Conservation (phyloP, 257 asterid genomes). For the Lycium ferocissimum region DNA sequence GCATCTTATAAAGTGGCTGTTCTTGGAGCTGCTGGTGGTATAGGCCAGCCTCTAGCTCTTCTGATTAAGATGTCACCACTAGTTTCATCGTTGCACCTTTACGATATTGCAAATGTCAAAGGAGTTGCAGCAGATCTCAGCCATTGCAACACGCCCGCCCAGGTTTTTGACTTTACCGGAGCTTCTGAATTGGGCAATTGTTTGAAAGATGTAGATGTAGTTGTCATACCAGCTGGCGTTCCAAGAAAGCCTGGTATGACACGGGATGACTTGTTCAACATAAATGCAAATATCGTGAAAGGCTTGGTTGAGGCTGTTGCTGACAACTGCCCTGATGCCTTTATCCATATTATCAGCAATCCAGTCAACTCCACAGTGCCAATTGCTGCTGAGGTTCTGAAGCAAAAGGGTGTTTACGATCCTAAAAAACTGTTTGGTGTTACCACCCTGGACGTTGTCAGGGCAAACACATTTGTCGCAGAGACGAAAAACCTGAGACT, state of each 20-base stretch:
- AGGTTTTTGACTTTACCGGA: constrained; percentile 38
- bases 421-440: constrained; percentile 40
- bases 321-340: constrained; percentile 38
- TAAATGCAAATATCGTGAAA: constrained; percentile 38
- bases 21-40: constrained; percentile 39
- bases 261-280: constrained; percentile 35
- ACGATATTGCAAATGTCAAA: constrained; percentile 39
- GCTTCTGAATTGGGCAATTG: constrained; percentile 36
- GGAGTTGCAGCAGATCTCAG: constrained; percentile 40
- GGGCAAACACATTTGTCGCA: constrained; percentile 28
- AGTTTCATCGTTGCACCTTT: constrained; percentile 32
- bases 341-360: constrained; percentile 36
- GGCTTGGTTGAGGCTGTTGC: constrained; percentile 38
- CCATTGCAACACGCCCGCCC: constrained; percentile 38
- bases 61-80: constrained; percentile 40
- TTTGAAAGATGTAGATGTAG: constrained; percentile 33
- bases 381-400: constrained; percentile 36
- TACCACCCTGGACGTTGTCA: constrained; percentile 37
- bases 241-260: constrained; percentile 39
- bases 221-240: constrained; percentile 40
- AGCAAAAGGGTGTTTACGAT: constrained; percentile 36
- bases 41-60: constrained; percentile 38
- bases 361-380: constrained; percentile 40
- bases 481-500: constrained; percentile 35
- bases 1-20: constrained; percentile 39